A percentile compares a stretch with the other conserved stretches of the same genome.
Conservation (phyloP, 2,329 filamentous ascomycete species). For the Leptographium wingfieldii region DNA sequence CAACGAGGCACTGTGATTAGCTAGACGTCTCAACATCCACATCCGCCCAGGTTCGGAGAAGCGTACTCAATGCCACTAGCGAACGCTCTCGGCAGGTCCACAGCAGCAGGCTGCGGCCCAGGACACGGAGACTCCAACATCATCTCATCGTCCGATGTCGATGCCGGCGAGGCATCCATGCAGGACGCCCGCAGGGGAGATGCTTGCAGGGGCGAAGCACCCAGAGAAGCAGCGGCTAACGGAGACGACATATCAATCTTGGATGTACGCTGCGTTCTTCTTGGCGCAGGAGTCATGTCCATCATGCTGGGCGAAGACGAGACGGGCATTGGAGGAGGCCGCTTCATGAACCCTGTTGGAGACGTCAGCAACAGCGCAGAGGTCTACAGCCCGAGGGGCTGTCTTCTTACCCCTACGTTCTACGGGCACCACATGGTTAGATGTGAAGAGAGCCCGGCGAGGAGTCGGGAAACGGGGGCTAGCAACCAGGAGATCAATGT, state of each 20-base stretch:
- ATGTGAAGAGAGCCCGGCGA: constrained; percentile 72
- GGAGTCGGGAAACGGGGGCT: constrained; percentile 77
- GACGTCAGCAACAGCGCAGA: constrained; percentile 9
- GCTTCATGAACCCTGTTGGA: constrained; percentile 58
- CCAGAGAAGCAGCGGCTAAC: constrained; percentile 41
- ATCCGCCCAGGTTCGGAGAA: neutral
- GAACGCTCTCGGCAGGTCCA: neutral
- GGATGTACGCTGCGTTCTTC: constrained; percentile 60
- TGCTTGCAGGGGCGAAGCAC: constrained; percentile 40
- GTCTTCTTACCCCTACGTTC: constrained; percentile 42
- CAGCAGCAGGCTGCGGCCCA: neutral
- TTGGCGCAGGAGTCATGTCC: constrained; percentile 87
- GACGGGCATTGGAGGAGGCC: constrained; percentile 63
- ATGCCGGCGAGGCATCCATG: constrained; percentile 40
- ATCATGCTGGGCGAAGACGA: constrained; percentile 82
- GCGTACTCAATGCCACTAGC: constrained; percentile 5
- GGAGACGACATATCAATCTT: constrained; percentile 54
- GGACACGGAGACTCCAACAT: constrained; percentile 41
- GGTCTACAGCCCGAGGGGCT: neutral
- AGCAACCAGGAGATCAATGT: neutral
- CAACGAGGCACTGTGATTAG: neutral
- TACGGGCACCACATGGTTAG: constrained; percentile 49
- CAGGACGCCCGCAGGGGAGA: neutral
- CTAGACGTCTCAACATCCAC: neutral
- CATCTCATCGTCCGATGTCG: constrained; percentile 33